Percentiles rank a stretch among this genome's conserved stretches.
Evolutionary conservation across 345 rosid genomes (phyloP).

Genomic region (Moringa oleifera): DNA sequence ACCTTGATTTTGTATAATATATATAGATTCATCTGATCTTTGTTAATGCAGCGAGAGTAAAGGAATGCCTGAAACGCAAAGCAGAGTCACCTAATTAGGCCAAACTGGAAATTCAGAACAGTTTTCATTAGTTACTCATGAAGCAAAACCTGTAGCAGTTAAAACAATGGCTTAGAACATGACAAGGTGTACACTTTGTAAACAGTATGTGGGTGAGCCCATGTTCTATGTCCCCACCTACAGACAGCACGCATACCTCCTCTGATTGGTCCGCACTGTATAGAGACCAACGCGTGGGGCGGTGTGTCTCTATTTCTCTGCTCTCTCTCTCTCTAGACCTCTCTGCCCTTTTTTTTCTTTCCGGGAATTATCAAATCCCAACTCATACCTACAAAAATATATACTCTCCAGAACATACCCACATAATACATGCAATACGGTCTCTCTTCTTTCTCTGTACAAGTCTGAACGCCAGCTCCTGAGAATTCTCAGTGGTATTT

Average conservation of each 20-base stretch:
- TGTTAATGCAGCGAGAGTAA: no score
- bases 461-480: slow-evolving; percentile 3
- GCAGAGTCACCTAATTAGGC: no score
- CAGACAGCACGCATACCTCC: slow-evolving; percentile 1
- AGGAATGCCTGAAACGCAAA: no score
- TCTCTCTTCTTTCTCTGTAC: slow-evolving; percentile 15
- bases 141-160: no score
- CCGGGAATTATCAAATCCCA: slow-evolving; percentile 17
- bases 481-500: background rate
- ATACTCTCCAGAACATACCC: slow-evolving; percentile 5
- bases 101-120: no score
- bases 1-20: no score
- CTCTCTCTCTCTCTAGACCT: slow-evolving; percentile 15
- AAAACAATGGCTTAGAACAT: background rate
- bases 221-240: slow-evolving; percentile 24
- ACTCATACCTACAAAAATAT: slow-evolving; percentile 18
- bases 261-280: slow-evolving; percentile 32
- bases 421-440: slow-evolving; percentile 22
- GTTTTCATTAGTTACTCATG: no score
- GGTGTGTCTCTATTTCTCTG: slow-evolving; percentile 2
- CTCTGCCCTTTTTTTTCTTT: slow-evolving; percentile 9
- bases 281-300: slow-evolving; percentile 9
- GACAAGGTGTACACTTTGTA: background rate
- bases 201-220: background rate
- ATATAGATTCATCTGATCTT: no score